Base-by-base conservation (phyloP, 352 stramenopile species). In the Hyaloperonospora arabidopsidis region DNA sequence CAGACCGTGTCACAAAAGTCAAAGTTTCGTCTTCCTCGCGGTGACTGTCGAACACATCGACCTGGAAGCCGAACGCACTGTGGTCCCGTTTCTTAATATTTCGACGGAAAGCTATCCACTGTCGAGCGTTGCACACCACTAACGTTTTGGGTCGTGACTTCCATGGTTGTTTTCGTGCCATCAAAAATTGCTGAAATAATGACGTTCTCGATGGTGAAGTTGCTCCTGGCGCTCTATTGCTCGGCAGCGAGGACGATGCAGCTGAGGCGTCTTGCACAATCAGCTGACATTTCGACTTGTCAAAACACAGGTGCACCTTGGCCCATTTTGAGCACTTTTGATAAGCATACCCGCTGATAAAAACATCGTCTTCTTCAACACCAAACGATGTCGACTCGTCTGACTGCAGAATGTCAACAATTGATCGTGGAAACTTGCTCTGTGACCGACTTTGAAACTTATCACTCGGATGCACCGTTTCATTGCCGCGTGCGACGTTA, bases 311-410 rank as follows among this genome's bases (percentile, higher is more conserved):
- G 8, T 76, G 65, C 21, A 88, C 78, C 34, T 87, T 87, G 0
- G 72, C 72, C 81, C 81, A 91, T 46, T 88, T 84, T 0, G 78
- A 71, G 5, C 68, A 63, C 54, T 91, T 88, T 50, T 91, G 81
- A 47, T 89, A 91, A 18, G 67, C 81, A 41, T 70, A 86, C 0
- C 81, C 77, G n/a, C 63, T 67, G 6, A 87, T 55, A 25, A 72
- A 76, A 13, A 59, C 54, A 13, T 82, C 63, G 41, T 87, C 65
- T 55, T 91, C 79, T 3, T 72, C 58, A 1, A 73, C 57, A 19
- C 84, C 67, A 41, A 86, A 87, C 6, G 71, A 68, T 2, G 75
- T 87, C 0, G 63, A 59, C n/a, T 63, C 75, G 25, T 87, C 77
- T 15, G 64, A 74, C 17, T 72, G 72, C 19, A 89, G 44, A 54